Evolutionary conservation across 129 eudicot species (phyloP), one percentile per base, ranked within the genome.

Genomic region (Dittrichia graveolens): DNA sequence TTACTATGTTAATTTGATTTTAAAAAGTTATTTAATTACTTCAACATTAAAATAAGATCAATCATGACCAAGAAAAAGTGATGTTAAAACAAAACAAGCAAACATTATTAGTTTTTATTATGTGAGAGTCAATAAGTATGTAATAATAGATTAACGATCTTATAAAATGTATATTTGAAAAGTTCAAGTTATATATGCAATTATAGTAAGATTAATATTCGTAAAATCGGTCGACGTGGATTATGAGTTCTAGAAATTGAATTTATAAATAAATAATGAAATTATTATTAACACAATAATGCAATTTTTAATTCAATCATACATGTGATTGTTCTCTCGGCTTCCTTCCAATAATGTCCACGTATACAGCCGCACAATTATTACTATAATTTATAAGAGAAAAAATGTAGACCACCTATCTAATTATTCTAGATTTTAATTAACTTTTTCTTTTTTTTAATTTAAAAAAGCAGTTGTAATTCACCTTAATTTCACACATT

Each of bases 361-460:
- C 80, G 67, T 75, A 55, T 43, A 8, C 67, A 65, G 14, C 18
- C 55, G 31, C 48, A 44, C 38, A 53, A 75, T 75, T 55, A 75
- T 65, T 65, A 65, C 31, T 15, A 66, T 42, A 41, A 7, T 63
- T 42, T 63, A 63, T 15, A n/a, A n/a, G 67, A 57, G 4, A 35
- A 58, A 72, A 57, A 72, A 15, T 61, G 43, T 57, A 24, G 13
- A 19, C 46, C 64, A 63, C 64, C 38, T 5, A 49, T 61, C 49
- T 52, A 73, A 42, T 74, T 74, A 74, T 10, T 24, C 48, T 50
- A 39, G 19, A 47, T 74, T 24, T 67, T 35, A 3, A 47, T 67
- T 38, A 1, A 5, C 6, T 49, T n/a, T 49, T n/a, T 3, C 4
- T 49, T 49, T 10, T 56, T 19, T 5, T 16, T 16, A n/a, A n/a